Conservation (phyloP, 2,329 filamentous ascomycete species). For the Aureobasidium sp. region DNA sequence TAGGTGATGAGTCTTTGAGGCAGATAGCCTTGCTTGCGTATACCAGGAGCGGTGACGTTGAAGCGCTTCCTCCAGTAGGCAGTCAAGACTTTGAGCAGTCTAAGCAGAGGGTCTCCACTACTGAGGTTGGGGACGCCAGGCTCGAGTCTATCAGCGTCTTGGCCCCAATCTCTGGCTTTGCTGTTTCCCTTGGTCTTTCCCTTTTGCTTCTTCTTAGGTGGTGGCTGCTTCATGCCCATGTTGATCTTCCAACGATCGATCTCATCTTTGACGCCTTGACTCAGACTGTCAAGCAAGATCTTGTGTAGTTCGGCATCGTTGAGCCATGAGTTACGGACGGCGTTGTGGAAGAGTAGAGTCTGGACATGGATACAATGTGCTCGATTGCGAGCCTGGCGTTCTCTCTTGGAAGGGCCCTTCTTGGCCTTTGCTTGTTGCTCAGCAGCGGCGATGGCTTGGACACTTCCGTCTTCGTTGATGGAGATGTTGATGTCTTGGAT, state of each 20-base stretch:
- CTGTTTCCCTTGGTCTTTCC: slow-evolving; percentile 34
- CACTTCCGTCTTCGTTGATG: slow-evolving; percentile 29
- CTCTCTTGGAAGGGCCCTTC: slow-evolving; percentile 78
- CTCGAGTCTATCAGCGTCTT: slow-evolving; percentile 59
- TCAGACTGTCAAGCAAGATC: slow-evolving; percentile 64
- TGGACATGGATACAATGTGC: slow-evolving; percentile 89
- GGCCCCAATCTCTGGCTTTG: slow-evolving; percentile 60
- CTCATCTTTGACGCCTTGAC: slow-evolving; percentile 59
- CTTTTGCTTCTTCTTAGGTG: slow-evolving; percentile 35
- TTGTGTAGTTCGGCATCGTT: slow-evolving; percentile 69
- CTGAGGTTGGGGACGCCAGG: slow-evolving; percentile 67
- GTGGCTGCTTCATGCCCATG: slow-evolving; percentile 46
- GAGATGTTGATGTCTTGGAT: slow-evolving; percentile 26
- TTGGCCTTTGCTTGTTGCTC: slow-evolving; percentile 42
- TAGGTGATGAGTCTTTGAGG: slow-evolving; percentile 63
- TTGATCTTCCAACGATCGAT: slow-evolving; percentile 63
- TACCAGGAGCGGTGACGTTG: slow-evolving; percentile 62
- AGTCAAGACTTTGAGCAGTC: slow-evolving; percentile 65
- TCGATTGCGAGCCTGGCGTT: slow-evolving; percentile 65
- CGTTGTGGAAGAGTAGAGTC: slow-evolving; percentile 81
- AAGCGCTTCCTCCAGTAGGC: slow-evolving; percentile 87
- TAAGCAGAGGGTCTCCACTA: slow-evolving; percentile 69
- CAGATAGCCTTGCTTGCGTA: slow-evolving; percentile 88
- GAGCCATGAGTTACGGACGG: slow-evolving; percentile 73
- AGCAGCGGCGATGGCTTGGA: neutral